A percentile compares a stretch with the other conserved stretches of the same genome.
Conservation (phyloP, 192 early-diverging fungal species). For the Umbelopsis isabellina region DNA sequence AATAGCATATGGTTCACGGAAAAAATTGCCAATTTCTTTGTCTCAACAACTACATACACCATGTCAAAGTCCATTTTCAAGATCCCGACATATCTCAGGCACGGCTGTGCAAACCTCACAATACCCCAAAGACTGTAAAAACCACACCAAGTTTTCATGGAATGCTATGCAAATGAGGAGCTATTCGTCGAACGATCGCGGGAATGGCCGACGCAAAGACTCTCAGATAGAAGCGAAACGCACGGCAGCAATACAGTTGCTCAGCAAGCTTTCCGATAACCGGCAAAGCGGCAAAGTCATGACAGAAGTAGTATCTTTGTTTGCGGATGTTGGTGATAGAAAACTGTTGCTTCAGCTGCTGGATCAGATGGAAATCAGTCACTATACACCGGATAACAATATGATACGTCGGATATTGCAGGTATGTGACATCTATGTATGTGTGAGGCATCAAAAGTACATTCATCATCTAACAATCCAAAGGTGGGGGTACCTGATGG, state of each 20-base stretch:
- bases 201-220: too few species aligned
- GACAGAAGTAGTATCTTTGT: not conserved
- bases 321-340: not conserved
- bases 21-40: not conserved
- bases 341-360: not conserved
- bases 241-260: too few species aligned
- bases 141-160: too few species aligned
- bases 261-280: not conserved
- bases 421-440: not conserved
- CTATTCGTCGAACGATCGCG: too few species aligned
- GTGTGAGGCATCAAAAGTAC: not conserved
- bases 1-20: not conserved
- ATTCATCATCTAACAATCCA: not conserved
- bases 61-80: too few species aligned
- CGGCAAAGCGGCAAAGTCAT: not conserved
- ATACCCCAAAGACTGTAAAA: too few species aligned
- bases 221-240: too few species aligned
- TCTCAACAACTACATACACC: too few species aligned
- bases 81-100: too few species aligned
- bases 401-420: not conserved
- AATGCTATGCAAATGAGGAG: too few species aligned
- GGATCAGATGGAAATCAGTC: conserved; percentile 6
- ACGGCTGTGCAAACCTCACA: too few species aligned
- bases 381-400: not conserved
- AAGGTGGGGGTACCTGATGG: conserved; percentile 13